phyloP scores from a whole-genome alignment of 2,329 filamentous ascomycete genomes.

The Bipolaris zeicola region DNA sequence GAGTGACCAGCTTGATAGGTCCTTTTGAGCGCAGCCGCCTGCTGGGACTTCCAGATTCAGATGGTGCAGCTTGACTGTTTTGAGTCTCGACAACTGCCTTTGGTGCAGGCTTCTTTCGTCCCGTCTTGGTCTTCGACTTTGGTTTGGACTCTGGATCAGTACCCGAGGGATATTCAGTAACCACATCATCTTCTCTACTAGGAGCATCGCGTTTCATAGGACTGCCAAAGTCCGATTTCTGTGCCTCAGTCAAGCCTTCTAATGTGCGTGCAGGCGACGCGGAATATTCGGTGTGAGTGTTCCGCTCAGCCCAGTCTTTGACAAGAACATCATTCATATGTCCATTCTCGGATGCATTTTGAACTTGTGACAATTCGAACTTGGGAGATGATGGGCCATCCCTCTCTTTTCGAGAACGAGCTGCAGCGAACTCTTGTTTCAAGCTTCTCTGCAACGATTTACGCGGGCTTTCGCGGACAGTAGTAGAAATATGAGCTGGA shows the following conservation, averaged over 20 bases:
- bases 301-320: conserved; percentile 42
- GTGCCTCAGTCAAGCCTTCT: conserved; percentile 19
- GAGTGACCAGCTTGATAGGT: conserved; percentile 1
- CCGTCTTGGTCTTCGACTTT: conserved; percentile 1
- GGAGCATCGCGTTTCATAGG: conserved; percentile 6
- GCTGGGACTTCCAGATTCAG: conserved; percentile 12
- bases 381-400: conserved; percentile 22
- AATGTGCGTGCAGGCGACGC: conserved; percentile 34
- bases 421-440: conserved; percentile 13
- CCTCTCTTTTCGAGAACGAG: conserved; percentile 13
- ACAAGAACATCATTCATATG: conserved; percentile 32
- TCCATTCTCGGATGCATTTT: conserved; percentile 27
- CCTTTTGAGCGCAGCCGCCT: conserved; percentile 11
- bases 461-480: conserved; percentile 16
- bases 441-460: conserved; percentile 19
- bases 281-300: conserved; percentile 33
- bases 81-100: conserved; percentile 2
- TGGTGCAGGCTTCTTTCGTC: conserved; percentile 2
- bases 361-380: conserved; percentile 34
- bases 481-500: not conserved
- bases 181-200: not conserved
- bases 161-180: conserved; percentile 10
- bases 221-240: conserved; percentile 18
- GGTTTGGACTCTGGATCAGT: conserved; percentile 10
- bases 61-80: conserved; percentile 10